Conservation (phyloP, 306 rosid species). For the Acacia acuminata region DNA sequence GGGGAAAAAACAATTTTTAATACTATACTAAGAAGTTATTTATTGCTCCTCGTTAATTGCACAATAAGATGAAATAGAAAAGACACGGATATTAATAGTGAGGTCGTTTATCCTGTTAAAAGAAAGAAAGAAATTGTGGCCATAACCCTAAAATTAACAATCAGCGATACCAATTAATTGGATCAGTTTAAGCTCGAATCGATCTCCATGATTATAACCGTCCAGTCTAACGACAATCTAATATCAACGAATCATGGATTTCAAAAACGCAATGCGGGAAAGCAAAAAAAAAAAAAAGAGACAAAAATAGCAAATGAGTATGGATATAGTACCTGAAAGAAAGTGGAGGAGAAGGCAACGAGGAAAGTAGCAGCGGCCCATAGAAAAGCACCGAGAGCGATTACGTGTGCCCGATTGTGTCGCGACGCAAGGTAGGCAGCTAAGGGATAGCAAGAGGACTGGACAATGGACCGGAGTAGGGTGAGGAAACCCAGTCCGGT, state of each 20-base stretch:
- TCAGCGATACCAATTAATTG: neutral
- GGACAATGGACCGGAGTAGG: constrained; percentile 79
- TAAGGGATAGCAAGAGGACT: constrained; percentile 73
- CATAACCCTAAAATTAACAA: neutral
- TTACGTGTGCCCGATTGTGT: constrained; percentile 84
- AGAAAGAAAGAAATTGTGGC: neutral
- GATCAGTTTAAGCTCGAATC: neutral
- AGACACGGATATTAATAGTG: neutral
- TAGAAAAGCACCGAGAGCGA: constrained; percentile 85
- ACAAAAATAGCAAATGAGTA: neutral
- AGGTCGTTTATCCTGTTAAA: neutral
- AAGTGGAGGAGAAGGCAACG: constrained; percentile 84
- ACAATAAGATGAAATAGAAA: neutral
- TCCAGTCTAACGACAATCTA: neutral
- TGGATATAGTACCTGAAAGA: constrained; percentile 55
- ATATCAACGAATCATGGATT: neutral
- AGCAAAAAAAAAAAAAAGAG: neutral
- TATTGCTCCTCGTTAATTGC: neutral
- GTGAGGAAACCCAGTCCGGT: constrained; percentile 85
- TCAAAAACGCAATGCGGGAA: neutral
- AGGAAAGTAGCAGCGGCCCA: constrained; percentile 95
- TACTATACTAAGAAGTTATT: neutral
- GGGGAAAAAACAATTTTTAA: neutral
- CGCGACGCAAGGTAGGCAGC: constrained; percentile 78
- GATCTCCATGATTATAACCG: neutral